Conservation (phyloP, 257 asterid species). For the Solanum sparsipilum region DNA sequence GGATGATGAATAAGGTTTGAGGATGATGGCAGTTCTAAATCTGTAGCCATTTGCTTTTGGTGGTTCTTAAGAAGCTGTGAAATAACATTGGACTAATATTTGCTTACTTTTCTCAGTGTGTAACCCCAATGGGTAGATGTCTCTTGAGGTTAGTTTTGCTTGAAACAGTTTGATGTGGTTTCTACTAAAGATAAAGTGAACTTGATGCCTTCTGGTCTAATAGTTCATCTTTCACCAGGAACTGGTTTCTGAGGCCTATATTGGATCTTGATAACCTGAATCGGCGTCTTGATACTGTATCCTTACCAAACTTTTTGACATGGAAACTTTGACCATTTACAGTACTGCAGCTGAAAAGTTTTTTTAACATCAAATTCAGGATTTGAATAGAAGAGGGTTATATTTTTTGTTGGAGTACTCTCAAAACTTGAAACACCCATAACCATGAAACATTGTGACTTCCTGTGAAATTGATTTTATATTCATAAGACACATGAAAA, state of each 20-base stretch:
- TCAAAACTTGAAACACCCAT: background rate
- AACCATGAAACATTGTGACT: background rate
- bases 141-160: conserved; percentile 57
- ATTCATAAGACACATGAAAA: background rate
- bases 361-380: background rate
- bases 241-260: conserved; percentile 94
- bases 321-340: background rate
- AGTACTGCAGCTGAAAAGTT: background rate
- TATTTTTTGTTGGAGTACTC: background rate
- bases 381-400: background rate
- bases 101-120: conserved; percentile 59
- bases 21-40: conserved; percentile 4
- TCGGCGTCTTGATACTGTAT: conserved; percentile 85
- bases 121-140: conserved; percentile 92
- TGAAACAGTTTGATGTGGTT: conserved; percentile 4
- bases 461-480: background rate
- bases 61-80: conserved; percentile 3
- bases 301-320: conserved; percentile 26
- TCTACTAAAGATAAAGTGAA: conserved; percentile 5
- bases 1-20: conserved; percentile 97
- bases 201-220: conserved; percentile 19
- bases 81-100: conserved; percentile 12
- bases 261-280: conserved; percentile 79
- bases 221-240: conserved; percentile 36
- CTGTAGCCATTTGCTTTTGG: conserved; percentile 9